Percentiles rank a stretch among this genome's conserved stretches.
phyloP scores from a whole-genome alignment of 768 basidiomycete species.

The Neoboletus magnificus region DNA sequence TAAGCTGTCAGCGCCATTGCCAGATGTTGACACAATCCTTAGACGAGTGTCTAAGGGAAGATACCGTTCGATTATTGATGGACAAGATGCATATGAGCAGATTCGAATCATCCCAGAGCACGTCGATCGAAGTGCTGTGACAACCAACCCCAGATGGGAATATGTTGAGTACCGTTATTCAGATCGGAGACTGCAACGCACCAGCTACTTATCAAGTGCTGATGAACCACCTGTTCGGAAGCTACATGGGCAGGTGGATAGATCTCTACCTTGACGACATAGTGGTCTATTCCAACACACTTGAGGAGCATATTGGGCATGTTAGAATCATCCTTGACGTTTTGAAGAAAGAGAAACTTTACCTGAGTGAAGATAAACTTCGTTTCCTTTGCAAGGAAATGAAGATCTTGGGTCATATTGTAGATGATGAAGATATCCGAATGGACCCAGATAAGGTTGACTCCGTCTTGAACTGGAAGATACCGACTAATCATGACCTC shows the following conservation, averaged over 20 bases:
- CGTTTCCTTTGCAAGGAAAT: constrained; percentile 29
- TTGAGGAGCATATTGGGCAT: constrained; percentile 31
- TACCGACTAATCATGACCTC: not conserved
- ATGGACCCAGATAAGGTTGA: constrained; percentile 48
- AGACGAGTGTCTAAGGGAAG: not conserved
- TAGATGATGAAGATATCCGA: constrained; percentile 37
- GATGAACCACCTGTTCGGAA: constrained; percentile 6
- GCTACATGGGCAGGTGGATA: not conserved
- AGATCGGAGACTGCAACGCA: constrained; percentile 34
- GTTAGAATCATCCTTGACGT: constrained; percentile 34
- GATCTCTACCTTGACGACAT: constrained; percentile 10
- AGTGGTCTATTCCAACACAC: constrained; percentile 4
- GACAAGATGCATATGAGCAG: constrained; percentile 21
- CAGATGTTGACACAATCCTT: constrained; percentile 17
- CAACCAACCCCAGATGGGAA: constrained; percentile 38
- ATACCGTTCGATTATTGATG: constrained; percentile 3
- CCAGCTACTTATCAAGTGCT: constrained; percentile 41
- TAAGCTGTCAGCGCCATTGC: constrained; percentile 14
- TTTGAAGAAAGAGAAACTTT: constrained; percentile 33
- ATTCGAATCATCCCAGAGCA: constrained; percentile 5
- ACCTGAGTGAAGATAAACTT: constrained; percentile 35
- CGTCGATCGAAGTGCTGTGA: constrained; percentile 30
- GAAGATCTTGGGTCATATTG: constrained; percentile 35
- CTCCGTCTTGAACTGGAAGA: constrained; percentile 19
- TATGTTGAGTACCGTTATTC: constrained; percentile 26